These are phyloP conservation scores for Cordyceps javanica DNA, from an alignment of 2,329 filamentous ascomycete species.

Conservation along the genomic window DNA sequence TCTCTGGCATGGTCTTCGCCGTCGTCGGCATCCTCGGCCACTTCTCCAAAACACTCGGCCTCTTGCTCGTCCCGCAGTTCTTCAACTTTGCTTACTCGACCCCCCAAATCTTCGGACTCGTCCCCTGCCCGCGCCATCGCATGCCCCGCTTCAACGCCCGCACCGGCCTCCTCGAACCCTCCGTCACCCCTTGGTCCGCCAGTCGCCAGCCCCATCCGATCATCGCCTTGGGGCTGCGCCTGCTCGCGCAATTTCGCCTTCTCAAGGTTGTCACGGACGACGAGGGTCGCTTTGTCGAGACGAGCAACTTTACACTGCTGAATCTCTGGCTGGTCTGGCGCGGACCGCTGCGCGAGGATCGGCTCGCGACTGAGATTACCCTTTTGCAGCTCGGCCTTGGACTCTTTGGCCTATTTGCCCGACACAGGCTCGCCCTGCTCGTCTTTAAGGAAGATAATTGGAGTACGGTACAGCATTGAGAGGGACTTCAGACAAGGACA, in stretches of 20 bases:
- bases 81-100: conserved; percentile 95
- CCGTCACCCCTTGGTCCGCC: conserved; percentile 66
- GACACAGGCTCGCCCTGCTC: conserved; percentile 78
- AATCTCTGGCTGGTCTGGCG: conserved; percentile 97
- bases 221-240: conserved; percentile 57
- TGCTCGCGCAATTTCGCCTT: conserved; percentile 63
- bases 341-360: conserved; percentile 83
- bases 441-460: conserved; percentile 89
- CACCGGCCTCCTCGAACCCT: conserved; percentile 80
- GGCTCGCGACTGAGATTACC: conserved; percentile 72
- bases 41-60: conserved; percentile 92
- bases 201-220: conserved; percentile 61
- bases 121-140: conserved; percentile 89
- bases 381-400: conserved; percentile 72
- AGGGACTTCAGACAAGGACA: not conserved
- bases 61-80: conserved; percentile 87
- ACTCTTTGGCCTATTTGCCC: conserved; percentile 73
- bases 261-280: conserved; percentile 62
- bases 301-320: conserved; percentile 84
- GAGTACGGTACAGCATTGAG: conserved; percentile 31
- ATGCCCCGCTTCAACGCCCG: conserved; percentile 82
- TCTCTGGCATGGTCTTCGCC: conserved; percentile 97
- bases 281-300: conserved; percentile 67
- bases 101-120: conserved; percentile 82
- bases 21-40: conserved; percentile 95